Conservation (phyloP, 2,329 filamentous ascomycete genomes). For the Onygena corvina region DNA sequence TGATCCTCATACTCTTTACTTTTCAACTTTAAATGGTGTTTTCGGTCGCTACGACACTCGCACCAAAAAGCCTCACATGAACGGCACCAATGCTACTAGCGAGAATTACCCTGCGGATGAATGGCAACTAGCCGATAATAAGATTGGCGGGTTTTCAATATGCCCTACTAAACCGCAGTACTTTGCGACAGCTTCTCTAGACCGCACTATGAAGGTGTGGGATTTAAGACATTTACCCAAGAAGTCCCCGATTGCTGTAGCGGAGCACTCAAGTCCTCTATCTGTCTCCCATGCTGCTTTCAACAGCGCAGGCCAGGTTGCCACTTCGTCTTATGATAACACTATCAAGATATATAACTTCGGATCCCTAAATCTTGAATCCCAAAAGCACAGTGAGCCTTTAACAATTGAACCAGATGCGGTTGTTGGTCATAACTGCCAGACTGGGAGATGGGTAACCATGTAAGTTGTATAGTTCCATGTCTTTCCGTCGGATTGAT, state of each 20-base stretch:
- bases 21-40: conserved; percentile 70
- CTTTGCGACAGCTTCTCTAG: conserved; percentile 76
- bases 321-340: conserved; percentile 89
- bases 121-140: conserved; percentile 74
- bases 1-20: conserved; percentile 64
- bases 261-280: conserved; percentile 67
- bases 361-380: conserved; percentile 41
- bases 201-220: conserved; percentile 85
- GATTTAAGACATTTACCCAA: conserved; percentile 65
- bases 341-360: conserved; percentile 88
- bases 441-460: conserved; percentile 88
- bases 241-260: conserved; percentile 56
- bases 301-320: conserved; percentile 71
- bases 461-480: conserved; percentile 42
- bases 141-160: conserved; percentile 86
- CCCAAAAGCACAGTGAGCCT: conserved; percentile 48
- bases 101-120: conserved; percentile 47
- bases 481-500: not conserved
- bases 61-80: too few species aligned
- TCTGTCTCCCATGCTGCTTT: conserved; percentile 90
- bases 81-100: not conserved
- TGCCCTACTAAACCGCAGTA: conserved; percentile 71
- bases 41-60: conserved; percentile 75
- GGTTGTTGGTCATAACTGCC: conserved; percentile 76
- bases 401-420: conserved; percentile 59